Conservation (phyloP, 2,329 filamentous ascomycete genomes). For the Aspergillaceae sp. region DNA sequence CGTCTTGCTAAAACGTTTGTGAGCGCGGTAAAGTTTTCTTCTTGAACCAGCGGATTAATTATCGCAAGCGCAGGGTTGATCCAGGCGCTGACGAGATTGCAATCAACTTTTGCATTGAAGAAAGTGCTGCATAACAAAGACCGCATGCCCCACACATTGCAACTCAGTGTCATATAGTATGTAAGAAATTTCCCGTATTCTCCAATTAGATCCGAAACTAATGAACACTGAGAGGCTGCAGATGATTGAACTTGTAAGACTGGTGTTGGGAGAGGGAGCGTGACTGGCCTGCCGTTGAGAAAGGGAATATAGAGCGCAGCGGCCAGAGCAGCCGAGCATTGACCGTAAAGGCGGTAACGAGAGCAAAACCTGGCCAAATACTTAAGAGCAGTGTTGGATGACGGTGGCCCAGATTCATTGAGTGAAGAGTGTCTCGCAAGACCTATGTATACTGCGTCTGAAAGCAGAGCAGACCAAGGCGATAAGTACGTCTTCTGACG, state of each 20-base stretch:
- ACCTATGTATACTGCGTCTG: slow-evolving; percentile 2
- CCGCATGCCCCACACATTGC: slow-evolving; percentile 13
- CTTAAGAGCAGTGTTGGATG: slow-evolving; percentile 11
- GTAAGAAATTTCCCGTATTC: slow-evolving; percentile 5
- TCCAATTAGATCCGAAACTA: slow-evolving; percentile 3
- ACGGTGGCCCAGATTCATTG: slow-evolving; percentile 1
- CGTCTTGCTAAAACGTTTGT: too few relatives aligned
- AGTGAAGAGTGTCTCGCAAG: neutral
- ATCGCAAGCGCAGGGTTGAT: too few relatives aligned
- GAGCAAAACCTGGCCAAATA: slow-evolving; percentile 15
- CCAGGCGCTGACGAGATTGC: neutral
- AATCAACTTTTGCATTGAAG: slow-evolving; percentile 15
- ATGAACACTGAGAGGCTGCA: neutral
- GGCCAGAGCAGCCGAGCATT: slow-evolving; percentile 15
- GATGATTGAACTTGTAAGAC: neutral
- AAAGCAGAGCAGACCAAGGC: slow-evolving; percentile 12
- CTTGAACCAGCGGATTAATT: too few relatives aligned
- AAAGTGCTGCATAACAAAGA: slow-evolving; percentile 18
- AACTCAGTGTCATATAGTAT: slow-evolving; percentile 16
- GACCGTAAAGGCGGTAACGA: slow-evolving; percentile 11
- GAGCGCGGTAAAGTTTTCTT: too few relatives aligned
- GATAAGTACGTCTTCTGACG: slow-evolving; percentile 11
- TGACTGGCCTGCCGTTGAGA: slow-evolving; percentile 2
- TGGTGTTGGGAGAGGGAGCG: slow-evolving; percentile 12
- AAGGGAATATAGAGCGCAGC: slow-evolving; percentile 14